phyloP scores from a whole-genome alignment of 345 rosid species.

The Ceriops decandra region DNA sequence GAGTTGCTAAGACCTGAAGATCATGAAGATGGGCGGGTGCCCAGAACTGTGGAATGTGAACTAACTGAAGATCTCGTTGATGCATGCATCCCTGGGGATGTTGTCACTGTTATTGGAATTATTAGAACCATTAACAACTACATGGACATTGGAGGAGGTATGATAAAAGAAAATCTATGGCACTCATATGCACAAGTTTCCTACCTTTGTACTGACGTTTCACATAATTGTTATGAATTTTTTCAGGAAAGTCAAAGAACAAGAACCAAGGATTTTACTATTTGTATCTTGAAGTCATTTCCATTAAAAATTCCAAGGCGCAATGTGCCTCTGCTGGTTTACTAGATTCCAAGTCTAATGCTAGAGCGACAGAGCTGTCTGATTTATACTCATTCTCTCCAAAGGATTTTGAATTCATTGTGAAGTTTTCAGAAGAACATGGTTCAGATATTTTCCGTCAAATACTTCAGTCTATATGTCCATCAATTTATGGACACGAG shows the following conservation, averaged over 20 bases:
- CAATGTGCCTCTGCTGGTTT: slow-evolving; percentile 56
- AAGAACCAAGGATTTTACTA: slow-evolving; percentile 89
- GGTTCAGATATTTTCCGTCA: slow-evolving; percentile 77
- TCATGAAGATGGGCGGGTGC: slow-evolving; percentile 97
- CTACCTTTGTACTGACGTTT: not conserved
- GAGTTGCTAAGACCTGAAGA: slow-evolving; percentile 70
- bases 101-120: slow-evolving; percentile 91
- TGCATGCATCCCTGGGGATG: slow-evolving; percentile 95
- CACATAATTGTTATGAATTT: not conserved
- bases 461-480: slow-evolving; percentile 83
- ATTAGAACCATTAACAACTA: slow-evolving; percentile 79
- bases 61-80: slow-evolving; percentile 88
- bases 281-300: slow-evolving; percentile 82
- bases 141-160: slow-evolving; percentile 99
- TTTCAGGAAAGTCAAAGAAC: slow-evolving; percentile 80
- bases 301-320: slow-evolving; percentile 71
- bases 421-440: slow-evolving; percentile 77
- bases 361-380: slow-evolving; percentile 50
- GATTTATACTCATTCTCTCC: slow-evolving; percentile 75
- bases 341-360: slow-evolving; percentile 43
- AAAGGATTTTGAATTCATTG: slow-evolving; percentile 88
- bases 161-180: not conserved
- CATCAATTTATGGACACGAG: slow-evolving; percentile 96
- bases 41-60: slow-evolving; percentile 97
- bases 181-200: not conserved